phyloP scores from a whole-genome alignment of 208 protist species.

The Leishmania guyanensis region DNA sequence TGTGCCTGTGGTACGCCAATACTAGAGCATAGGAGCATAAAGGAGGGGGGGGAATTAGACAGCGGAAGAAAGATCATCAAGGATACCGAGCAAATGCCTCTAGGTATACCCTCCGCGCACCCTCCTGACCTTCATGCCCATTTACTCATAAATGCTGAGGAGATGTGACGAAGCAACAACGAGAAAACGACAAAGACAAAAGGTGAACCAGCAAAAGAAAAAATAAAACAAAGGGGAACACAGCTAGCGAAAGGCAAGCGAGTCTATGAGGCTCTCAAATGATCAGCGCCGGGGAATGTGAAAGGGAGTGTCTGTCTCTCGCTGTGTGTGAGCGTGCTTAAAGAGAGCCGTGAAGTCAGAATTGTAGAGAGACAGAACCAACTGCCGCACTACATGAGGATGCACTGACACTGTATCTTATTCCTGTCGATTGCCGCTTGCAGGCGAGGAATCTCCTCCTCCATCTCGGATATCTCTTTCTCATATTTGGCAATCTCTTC shows the following conservation, averaged over 20 bases:
- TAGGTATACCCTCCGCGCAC: not conserved
- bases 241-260: not conserved
- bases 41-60: not conserved
- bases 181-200: not conserved
- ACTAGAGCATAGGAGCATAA: not conserved
- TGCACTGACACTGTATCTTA: slow-evolving; percentile 58
- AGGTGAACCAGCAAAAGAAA: not conserved
- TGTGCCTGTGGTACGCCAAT: not conserved
- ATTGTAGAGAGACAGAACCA: not conserved
- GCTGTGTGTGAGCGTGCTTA: not conserved
- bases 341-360: not conserved
- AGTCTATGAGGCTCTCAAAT: not conserved
- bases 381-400: slow-evolving; percentile 50
- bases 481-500: slow-evolving; percentile 49
- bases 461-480: slow-evolving; percentile 60
- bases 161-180: not conserved
- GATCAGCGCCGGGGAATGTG: not conserved
- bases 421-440: slow-evolving; percentile 55
- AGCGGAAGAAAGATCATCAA: not conserved
- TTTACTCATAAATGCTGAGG: not conserved
- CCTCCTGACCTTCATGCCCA: not conserved
- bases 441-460: slow-evolving; percentile 52
- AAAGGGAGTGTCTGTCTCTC: not conserved
- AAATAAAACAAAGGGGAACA: slow-evolving; percentile 7
- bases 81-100: not conserved